Evolutionary conservation across 2,329 filamentous ascomycete species (phyloP).

Genomic region (Zasmidium cellare): DNA sequence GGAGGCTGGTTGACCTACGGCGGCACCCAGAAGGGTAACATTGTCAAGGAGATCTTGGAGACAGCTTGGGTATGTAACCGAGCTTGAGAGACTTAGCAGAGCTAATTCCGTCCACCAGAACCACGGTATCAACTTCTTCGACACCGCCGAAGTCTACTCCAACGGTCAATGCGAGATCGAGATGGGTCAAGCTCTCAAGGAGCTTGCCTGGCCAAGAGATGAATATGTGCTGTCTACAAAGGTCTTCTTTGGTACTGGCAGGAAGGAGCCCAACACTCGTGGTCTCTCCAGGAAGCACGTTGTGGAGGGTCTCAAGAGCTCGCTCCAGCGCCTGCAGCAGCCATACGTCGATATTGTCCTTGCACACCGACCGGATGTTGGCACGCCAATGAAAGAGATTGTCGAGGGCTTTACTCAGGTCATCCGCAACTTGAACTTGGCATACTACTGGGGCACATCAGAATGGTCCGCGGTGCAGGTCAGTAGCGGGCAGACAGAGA

Average conservation of each 20-base stretch:
- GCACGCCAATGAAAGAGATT: slow-evolving; percentile 53
- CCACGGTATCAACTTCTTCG: slow-evolving; percentile 51
- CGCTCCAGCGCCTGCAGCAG: slow-evolving; percentile 59
- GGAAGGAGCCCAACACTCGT: slow-evolving; percentile 59
- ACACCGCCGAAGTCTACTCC: slow-evolving; percentile 54
- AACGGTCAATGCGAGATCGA: slow-evolving; percentile 63
- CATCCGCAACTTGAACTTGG: slow-evolving; percentile 57
- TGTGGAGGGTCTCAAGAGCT: slow-evolving; percentile 60
- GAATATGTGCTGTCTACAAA: slow-evolving; percentile 46
- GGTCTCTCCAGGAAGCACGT: slow-evolving; percentile 53
- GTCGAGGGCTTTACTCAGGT: slow-evolving; percentile 56
- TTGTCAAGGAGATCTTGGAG: slow-evolving; percentile 53
- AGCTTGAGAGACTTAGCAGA: background rate
- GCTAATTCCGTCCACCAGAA: slow-evolving; percentile 23
- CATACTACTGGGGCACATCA: slow-evolving; percentile 65
- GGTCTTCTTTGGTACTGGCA: slow-evolving; percentile 54
- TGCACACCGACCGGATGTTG: slow-evolving; percentile 60
- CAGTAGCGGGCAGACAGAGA: background rate
- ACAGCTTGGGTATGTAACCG: slow-evolving; percentile 37
- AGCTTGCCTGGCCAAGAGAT: slow-evolving; percentile 50
- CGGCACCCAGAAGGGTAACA: slow-evolving; percentile 50
- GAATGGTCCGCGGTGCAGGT: slow-evolving; percentile 59
- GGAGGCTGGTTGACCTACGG: slow-evolving; percentile 50
- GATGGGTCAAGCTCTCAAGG: slow-evolving; percentile 52
- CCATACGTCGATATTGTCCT: slow-evolving; percentile 68